Percentiles rank a stretch among this genome's conserved stretches.
Conservation (phyloP, 805 yeast species). For the Wickerhamiella brachini region DNA sequence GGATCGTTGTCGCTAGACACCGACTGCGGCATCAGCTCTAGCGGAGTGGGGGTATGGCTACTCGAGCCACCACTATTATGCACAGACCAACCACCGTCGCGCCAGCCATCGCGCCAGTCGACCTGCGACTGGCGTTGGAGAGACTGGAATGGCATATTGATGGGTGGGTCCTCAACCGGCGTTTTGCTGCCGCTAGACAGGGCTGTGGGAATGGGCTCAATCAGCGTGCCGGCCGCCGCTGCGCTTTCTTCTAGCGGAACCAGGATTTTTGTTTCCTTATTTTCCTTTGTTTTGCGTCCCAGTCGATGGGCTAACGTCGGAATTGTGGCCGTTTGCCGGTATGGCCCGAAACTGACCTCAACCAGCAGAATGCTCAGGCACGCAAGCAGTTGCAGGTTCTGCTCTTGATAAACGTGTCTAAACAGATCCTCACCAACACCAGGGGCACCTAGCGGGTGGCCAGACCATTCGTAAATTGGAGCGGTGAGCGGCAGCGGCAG, state of each 20-base stretch:
- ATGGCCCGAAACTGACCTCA: background rate
- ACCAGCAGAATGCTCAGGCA: background rate
- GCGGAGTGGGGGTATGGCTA: background rate
- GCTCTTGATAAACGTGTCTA: constrained; percentile 44
- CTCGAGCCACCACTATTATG: background rate
- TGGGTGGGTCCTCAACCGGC: background rate
- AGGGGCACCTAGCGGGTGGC: constrained; percentile 59
- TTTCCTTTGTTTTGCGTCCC: background rate
- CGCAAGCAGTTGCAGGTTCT: constrained; percentile 52
- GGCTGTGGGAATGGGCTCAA: background rate
- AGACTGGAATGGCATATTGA: background rate
- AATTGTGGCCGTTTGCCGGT: background rate
- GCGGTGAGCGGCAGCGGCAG: background rate
- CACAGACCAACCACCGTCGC: background rate
- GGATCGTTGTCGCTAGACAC: background rate
- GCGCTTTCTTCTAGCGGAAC: background rate
- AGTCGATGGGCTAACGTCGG: background rate
- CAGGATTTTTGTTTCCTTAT: background rate
- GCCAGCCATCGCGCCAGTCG: background rate
- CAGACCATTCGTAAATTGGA: constrained; percentile 45
- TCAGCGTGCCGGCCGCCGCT: background rate
- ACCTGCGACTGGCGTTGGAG: background rate
- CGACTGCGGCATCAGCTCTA: background rate
- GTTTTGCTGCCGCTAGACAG: background rate
- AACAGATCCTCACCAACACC: constrained; percentile 53